phyloP scores from a whole-genome alignment of 2,329 filamentous ascomycete genomes.

The Pseudogymnoascus sp. region DNA sequence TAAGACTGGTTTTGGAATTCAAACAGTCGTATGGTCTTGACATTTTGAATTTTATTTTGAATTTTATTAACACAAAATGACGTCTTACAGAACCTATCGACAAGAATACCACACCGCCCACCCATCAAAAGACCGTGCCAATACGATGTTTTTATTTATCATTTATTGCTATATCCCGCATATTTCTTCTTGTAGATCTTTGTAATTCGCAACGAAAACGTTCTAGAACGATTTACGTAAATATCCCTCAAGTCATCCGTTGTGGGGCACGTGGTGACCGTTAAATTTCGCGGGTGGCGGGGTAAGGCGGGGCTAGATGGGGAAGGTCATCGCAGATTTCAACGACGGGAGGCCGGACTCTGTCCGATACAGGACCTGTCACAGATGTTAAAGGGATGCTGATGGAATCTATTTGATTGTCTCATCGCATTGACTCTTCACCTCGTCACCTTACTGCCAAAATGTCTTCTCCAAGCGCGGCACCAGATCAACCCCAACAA shows the following conservation, averaged over 20 bases:
- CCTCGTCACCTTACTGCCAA: not conserved
- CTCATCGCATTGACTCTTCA: not conserved
- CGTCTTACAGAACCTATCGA: not conserved
- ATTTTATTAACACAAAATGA: not conserved
- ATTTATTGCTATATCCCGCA: not conserved
- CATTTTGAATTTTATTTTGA: not conserved
- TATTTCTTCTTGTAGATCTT: not conserved
- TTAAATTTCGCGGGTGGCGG: slow-evolving; percentile 1
- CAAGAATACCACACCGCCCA: not conserved
- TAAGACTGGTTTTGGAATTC: not conserved
- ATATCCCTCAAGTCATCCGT: slow-evolving; percentile 6
- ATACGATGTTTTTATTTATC: not conserved
- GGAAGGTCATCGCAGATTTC: slow-evolving; percentile 9
- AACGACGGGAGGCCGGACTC: not conserved
- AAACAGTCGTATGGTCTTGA: not conserved
- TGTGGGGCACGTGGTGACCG: slow-evolving; percentile 4
- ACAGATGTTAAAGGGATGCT: slow-evolving; percentile 3
- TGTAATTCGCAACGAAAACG: not conserved
- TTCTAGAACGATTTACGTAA: slow-evolving; percentile 1
- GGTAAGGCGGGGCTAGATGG: slow-evolving; percentile 4
- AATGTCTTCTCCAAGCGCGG: not conserved
- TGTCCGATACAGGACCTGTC: slow-evolving; percentile 1
- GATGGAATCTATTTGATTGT: not conserved
- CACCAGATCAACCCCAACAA: slow-evolving; percentile 5
- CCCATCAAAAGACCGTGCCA: not conserved